phyloP scores from a whole-genome alignment of 208 protist species.

The Crithidia mellificae region DNA sequence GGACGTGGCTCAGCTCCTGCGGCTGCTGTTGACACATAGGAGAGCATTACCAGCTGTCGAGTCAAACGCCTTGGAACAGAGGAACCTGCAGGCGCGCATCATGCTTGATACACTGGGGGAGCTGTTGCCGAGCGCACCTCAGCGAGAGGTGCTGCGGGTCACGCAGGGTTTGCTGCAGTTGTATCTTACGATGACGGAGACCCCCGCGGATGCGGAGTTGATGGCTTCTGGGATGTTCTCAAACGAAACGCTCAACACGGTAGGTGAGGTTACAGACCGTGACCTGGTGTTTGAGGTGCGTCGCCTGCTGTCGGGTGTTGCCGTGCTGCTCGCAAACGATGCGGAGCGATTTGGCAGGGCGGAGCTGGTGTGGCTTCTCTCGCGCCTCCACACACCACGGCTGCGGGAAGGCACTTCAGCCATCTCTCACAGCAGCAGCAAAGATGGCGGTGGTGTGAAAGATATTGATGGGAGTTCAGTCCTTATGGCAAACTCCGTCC shows the following conservation, averaged over 20 bases:
- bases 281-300: constrained; percentile 17
- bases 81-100: neutral
- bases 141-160: constrained; percentile 20
- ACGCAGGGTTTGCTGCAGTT: constrained; percentile 23
- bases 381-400: constrained; percentile 25
- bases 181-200: constrained; percentile 2
- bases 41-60: neutral
- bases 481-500: too few relatives aligned
- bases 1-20: constrained; percentile 23
- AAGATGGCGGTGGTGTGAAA: too few relatives aligned
- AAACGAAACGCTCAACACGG: neutral
- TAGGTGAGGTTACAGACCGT: neutral
- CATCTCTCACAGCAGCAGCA: neutral
- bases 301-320: constrained; percentile 26
- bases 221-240: neutral
- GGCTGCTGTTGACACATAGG: constrained; percentile 12
- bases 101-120: constrained; percentile 26
- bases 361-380: constrained; percentile 28
- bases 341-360: constrained; percentile 19
- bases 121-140: constrained; percentile 33
- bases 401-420: neutral
- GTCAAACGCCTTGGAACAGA: neutral
- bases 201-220: too few relatives aligned
- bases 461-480: too few relatives aligned
- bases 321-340: constrained; percentile 31